Base-by-base conservation (phyloP, 139 green algal genomes). In the Auxenochlorella protothecoides region DNA sequence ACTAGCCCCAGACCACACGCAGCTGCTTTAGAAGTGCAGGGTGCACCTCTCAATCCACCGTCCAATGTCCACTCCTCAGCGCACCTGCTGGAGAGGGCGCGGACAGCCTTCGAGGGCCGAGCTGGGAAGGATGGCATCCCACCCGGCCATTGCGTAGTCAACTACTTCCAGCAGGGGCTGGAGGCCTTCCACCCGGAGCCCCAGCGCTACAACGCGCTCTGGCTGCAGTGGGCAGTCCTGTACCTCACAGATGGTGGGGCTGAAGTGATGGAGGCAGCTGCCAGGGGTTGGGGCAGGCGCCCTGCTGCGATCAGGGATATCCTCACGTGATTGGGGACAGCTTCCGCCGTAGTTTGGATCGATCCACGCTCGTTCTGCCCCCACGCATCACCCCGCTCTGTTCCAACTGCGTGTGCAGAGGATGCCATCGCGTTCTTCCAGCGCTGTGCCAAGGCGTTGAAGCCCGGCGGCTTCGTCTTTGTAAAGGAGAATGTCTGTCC, bases 401-500 rank as follows among this genome's bases (percentile, higher is more conserved):
- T 1, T 44, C 27, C 27, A 0, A 44, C 27, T 44, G 27, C 27
- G 27, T 63, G 8, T 62, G 63, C 76, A 84, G 85, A 85, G 53
- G 92, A 97, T 72, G 85, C 88, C 14, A 53, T 94, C 6, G 70
- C 71, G 2, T 89, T 97, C 68, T 87, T 97, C 14, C 53, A 81
- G 8, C 78, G 88, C 5, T 92, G 80, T 63, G 75, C 70, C 2
- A 67, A 65, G 6, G 85, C 81, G 2, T 78, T 96, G 14, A 86
- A 87, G 55, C 80, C 83, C 0, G 91, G 84, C n/a, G 93, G 93
- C 59, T 70, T 96, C 11, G 85, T 98, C 9, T 84, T 98, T 65
- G 77, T 91, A 9, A 98, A 98, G 76, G 93, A 98, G 79, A 98
- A 98, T 80, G 91, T 96, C 44, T 83, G 70, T 66, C 75, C 80